Evolutionary conservation across 768 basidiomycete species (phyloP).

Genomic region (Ramaria rubella): DNA sequence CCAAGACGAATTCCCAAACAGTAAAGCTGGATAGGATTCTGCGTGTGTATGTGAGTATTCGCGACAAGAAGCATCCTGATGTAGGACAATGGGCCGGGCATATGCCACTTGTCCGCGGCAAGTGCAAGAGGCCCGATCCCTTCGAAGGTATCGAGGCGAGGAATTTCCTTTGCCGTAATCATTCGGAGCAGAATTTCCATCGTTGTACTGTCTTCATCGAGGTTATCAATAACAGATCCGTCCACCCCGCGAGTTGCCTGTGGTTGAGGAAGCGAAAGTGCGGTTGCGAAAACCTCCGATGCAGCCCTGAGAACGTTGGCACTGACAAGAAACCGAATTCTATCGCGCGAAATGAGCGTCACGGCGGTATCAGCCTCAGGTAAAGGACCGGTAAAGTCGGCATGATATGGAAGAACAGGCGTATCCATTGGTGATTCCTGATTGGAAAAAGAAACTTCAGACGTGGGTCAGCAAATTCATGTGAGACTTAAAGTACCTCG

Average conservation of each 20-base stretch:
- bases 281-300: neutral
- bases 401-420: too few species aligned
- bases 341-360: neutral
- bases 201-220: conserved; percentile 50
- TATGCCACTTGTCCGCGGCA: conserved; percentile 64
- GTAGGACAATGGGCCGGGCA: conserved; percentile 56
- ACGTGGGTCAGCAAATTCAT: too few species aligned
- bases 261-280: neutral
- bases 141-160: conserved; percentile 44
- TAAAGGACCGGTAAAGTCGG: neutral
- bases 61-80: conserved; percentile 50
- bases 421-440: too few species aligned
- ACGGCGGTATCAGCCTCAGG: neutral
- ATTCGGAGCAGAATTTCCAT: conserved; percentile 54
- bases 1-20: neutral
- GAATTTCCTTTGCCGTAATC: conserved; percentile 51
- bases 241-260: neutral
- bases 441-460: too few species aligned
- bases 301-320: neutral
- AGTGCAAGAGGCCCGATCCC: conserved; percentile 49
- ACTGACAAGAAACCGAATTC: neutral
- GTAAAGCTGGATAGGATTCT: neutral
- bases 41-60: neutral
- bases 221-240: conserved; percentile 9
- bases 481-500: too few species aligned